Conservation (phyloP, 2,329 filamentous ascomycete species). For the Colletotrichum gloeosporioides region DNA sequence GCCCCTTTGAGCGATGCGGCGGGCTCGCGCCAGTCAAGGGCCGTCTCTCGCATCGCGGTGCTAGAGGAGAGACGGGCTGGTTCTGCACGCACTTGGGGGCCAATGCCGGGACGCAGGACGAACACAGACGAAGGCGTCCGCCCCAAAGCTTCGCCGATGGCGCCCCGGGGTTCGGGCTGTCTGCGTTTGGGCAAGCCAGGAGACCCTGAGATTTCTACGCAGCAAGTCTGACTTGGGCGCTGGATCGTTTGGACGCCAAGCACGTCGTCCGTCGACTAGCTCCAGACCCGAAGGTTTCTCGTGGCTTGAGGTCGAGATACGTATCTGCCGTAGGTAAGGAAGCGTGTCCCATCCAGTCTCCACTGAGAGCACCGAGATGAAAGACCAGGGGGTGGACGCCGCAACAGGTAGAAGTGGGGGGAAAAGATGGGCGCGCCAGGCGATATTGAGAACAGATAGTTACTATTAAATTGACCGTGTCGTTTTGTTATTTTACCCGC, state of each 20-base stretch:
- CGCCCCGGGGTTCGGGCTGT: not conserved
- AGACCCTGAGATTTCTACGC: not conserved
- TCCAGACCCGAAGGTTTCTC: not conserved
- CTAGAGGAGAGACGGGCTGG: not conserved
- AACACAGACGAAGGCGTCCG: not conserved
- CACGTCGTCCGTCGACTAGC: not conserved
- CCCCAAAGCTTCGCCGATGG: conserved; percentile 11
- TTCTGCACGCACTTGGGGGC: not conserved
- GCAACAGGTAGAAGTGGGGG: not conserved
- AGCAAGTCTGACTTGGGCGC: not conserved
- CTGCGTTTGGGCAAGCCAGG: not conserved
- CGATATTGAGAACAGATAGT: not conserved
- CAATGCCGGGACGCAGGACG: not conserved
- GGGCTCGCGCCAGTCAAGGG: not conserved
- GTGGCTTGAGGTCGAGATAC: not conserved
- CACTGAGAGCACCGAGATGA: not conserved
- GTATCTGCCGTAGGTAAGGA: not conserved
- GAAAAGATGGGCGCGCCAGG: not conserved
- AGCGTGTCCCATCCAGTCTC: not conserved
- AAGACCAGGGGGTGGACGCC: not conserved
- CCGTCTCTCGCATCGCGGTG: not conserved
- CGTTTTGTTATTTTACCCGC: too few relatives aligned
- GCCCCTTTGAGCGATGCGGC: not conserved
- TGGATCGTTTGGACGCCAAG: not conserved
- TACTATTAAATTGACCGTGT: too few relatives aligned